Conservation (phyloP, 306 rosid species). For the Sphenostylis stenocarpa region DNA sequence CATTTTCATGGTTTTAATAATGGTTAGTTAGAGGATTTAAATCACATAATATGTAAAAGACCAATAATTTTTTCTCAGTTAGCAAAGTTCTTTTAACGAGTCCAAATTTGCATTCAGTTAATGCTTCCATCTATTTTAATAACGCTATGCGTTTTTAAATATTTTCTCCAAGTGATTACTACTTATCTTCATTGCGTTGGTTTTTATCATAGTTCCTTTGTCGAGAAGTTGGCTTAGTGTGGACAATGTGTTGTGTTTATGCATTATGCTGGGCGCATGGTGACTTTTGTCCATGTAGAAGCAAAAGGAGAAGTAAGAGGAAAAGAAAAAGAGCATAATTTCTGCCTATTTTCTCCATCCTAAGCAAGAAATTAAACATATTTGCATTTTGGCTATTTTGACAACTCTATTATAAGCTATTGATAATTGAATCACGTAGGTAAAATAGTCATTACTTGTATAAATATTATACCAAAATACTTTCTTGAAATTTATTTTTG, state of each 20-base stretch:
- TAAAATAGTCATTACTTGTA: not conserved
- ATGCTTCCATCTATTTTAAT: constrained; percentile 7
- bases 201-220: not conserved
- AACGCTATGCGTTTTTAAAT: not conserved
- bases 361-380: not conserved
- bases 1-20: not conserved
- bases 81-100: not conserved
- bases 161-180: not conserved
- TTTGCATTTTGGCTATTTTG: not conserved
- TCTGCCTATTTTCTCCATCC: not conserved
- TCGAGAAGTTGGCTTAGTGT: not conserved
- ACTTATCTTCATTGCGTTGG: not conserved
- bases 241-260: not conserved
- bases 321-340: not conserved
- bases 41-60: not conserved
- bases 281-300: not conserved
- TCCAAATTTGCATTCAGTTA: not conserved
- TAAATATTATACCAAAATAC: not conserved
- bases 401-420: not conserved
- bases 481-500: not conserved
- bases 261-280: not conserved
- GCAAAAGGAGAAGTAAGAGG: not conserved
- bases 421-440: not conserved
- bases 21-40: not conserved
- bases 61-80: not conserved